A percentile compares a stretch with the other conserved stretches of the same genome.
Conservation (phyloP, 2,329 filamentous ascomycete genomes). For the Penicillium concentricum region DNA sequence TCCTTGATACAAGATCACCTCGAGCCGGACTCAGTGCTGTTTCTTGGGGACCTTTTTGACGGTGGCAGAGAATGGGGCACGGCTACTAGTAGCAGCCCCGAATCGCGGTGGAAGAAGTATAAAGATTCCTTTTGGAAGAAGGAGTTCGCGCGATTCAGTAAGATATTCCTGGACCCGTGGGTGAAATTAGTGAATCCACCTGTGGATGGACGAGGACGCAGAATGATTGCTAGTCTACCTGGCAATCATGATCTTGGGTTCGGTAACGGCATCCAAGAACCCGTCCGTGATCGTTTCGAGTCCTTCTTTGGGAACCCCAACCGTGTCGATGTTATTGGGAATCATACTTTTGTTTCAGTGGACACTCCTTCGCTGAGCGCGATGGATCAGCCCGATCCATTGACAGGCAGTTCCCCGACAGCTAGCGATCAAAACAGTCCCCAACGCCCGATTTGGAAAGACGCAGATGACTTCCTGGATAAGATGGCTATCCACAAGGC, state of each 20-base stretch:
- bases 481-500: constrained; percentile 63
- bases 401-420: constrained; percentile 43
- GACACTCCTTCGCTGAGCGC: constrained; percentile 88
- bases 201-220: constrained; percentile 65
- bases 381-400: constrained; percentile 54
- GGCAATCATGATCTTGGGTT: constrained; percentile 97
- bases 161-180: constrained; percentile 76
- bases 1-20: constrained; percentile 71
- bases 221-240: constrained; percentile 79
- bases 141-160: constrained; percentile 83
- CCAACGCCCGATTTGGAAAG: constrained; percentile 66
- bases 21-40: constrained; percentile 83
- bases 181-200: constrained; percentile 56
- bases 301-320: constrained; percentile 91
- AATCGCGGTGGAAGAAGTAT: constrained; percentile 71
- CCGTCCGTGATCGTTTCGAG: constrained; percentile 79
- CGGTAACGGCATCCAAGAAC: constrained; percentile 75
- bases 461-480: constrained; percentile 73
- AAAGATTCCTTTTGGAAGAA: constrained; percentile 79
- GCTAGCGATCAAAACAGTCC: constrained; percentile 53
- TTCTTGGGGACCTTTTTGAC: constrained; percentile 92
- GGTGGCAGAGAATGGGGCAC: constrained; percentile 95
- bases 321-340: constrained; percentile 84
- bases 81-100: constrained; percentile 56
- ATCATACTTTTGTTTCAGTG: constrained; percentile 91